These are phyloP conservation scores for Solanum sejunctum DNA, from an alignment of 257 asterid genomes.

Conservation along the genomic window DNA sequence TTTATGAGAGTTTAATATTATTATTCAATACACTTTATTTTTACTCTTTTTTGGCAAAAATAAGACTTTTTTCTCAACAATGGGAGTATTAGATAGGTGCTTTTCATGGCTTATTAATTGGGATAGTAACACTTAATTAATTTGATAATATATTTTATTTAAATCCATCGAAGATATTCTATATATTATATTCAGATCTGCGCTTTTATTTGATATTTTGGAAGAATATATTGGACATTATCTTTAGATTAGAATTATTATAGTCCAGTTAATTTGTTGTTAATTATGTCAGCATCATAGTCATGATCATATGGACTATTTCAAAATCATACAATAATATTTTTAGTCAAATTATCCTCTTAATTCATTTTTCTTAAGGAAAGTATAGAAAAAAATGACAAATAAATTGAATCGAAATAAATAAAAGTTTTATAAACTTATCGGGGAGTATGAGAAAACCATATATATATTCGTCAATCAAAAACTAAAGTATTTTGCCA, in stretches of 20 bases:
- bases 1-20: too few relatives aligned
- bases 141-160: neutral
- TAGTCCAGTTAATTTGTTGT: neutral
- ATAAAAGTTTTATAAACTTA: too few relatives aligned
- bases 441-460: too few relatives aligned
- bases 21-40: too few relatives aligned
- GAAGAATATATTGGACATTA: neutral
- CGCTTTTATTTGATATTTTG: neutral
- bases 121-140: neutral
- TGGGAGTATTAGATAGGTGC: neutral
- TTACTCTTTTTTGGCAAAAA: too few relatives aligned
- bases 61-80: neutral
- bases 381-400: neutral
- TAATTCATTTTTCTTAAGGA: neutral
- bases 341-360: neutral
- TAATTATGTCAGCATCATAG: neutral
- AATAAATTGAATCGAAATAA: too few relatives aligned
- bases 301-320: neutral
- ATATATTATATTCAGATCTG: neutral
- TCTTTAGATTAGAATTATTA: neutral
- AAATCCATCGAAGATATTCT: neutral
- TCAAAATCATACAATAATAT: too few relatives aligned
- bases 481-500: too few relatives aligned
- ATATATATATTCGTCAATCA: too few relatives aligned
- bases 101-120: neutral